Base-by-base conservation (phyloP, 192 early-diverging fungal genomes). In the Backusella sp. region DNA sequence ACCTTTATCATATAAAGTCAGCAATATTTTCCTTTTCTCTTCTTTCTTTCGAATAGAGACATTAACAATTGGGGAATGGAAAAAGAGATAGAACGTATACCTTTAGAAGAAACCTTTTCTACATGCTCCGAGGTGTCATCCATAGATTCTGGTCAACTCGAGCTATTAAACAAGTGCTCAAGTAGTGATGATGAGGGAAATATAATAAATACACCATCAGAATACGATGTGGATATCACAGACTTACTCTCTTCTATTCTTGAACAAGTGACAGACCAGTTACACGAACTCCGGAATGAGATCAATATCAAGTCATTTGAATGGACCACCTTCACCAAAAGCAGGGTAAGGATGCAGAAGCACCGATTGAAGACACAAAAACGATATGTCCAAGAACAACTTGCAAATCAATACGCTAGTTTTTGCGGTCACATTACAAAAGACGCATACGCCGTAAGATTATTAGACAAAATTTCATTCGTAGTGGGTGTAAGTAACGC, bases 401-500 rank as follows among this genome's bases (percentile, higher is more conserved):
- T 82, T 39, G 37, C 75, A 3, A n/a, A 30, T 4, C 72, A 70
- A 28, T 79, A 79, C n/a, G 30, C 46, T 53, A 67, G 68, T 14
- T 68, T 82, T 28, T 72, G 74, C 37, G 70, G 44, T 0, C 72
- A 70, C n/a, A 67, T 82, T 32, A 78, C 71, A 37, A 41, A 36
- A 32, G 77, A 82, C 15, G 80, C 79, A n/a, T 84, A 83, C 12
- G 80, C 82, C 3, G 84, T 85, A 36, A 76, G 78, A 21, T 77
- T 86, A 26, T 80, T 85, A 39, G 89, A 92, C 77, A 92, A 92
- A 77, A 66, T 90, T 36, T 81, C 89, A 23, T 92, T 92, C 79
- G 87, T 91, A 0, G 73, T 87, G 8, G 91, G 91, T 14, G 88
- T 90, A 42, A 86, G 86, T 53, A 89, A 90, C 68, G 81, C 89